A percentile compares a stretch with the other conserved stretches of the same genome.
phyloP scores from a whole-genome alignment of 257 asterid genomes.

The Avicennia marina region DNA sequence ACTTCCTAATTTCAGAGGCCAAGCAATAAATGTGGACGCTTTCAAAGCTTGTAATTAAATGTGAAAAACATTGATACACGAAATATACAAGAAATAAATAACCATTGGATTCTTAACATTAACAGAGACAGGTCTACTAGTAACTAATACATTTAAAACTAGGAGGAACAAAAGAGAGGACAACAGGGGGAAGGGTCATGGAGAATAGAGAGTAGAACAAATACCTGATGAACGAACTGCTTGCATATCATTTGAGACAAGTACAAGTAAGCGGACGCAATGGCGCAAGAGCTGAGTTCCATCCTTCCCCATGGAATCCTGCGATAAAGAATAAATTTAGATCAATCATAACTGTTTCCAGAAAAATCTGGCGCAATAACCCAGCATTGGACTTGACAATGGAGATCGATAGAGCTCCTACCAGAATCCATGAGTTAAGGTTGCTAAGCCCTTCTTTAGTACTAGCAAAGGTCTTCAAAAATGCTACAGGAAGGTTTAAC shows the following conservation, averaged over 20 bases:
- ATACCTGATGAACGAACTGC: slow-evolving; percentile 94
- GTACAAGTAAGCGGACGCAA: slow-evolving; percentile 89
- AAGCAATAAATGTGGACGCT: background rate
- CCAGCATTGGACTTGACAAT: slow-evolving; percentile 9
- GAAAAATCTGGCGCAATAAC: slow-evolving; percentile 14
- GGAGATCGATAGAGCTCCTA: slow-evolving; percentile 24
- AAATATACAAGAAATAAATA: slow-evolving; percentile 10
- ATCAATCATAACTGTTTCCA: slow-evolving; percentile 11
- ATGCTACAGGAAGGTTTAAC: slow-evolving; percentile 80
- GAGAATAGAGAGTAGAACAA: slow-evolving; percentile 14
- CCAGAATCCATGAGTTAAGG: slow-evolving; percentile 96
- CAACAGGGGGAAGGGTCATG: background rate
- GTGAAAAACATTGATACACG: slow-evolving; percentile 1
- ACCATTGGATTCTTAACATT: slow-evolving; percentile 7
- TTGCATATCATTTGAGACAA: slow-evolving; percentile 76
- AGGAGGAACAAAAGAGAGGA: slow-evolving; percentile 5
- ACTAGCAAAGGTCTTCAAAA: slow-evolving; percentile 90
- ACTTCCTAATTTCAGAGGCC: background rate
- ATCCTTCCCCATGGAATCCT: slow-evolving; percentile 99
- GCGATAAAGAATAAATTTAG: slow-evolving; percentile 19
- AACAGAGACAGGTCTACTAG: too few relatives aligned
- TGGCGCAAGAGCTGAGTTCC: slow-evolving; percentile 99
- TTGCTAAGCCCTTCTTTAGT: slow-evolving; percentile 79
- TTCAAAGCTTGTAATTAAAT: slow-evolving; percentile 6
- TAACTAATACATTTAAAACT: slow-evolving; percentile 13